Base-by-base conservation (phyloP, 345 rosid genomes). In the Gossypium stocksii region DNA sequence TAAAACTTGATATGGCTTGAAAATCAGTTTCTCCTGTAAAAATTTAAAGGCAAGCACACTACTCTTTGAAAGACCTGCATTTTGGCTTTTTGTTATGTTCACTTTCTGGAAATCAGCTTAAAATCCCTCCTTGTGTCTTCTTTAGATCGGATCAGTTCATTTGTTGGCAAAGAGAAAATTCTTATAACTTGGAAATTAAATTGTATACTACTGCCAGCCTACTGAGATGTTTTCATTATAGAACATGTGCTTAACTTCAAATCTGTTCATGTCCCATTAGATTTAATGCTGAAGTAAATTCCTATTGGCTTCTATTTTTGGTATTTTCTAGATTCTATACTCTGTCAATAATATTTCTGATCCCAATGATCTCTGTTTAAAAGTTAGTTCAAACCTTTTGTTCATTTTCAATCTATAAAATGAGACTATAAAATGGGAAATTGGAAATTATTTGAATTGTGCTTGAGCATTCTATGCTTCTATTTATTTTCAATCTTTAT, bases 401-500 rank as follows among this genome's bases (percentile, higher is more conserved):
- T 43, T 19, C 68, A 20, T 79, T 74, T 25, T 43, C 43, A 3
- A 11, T 20, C 54, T 61, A 60, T 20, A 43, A 76, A 60, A 17
- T 67, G 41, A 34, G 41, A 7, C 53, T 71, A 15, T 52, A 20
- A 59, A 59, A 57, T 9, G 27, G 3, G 56, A 65, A 65, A 46
- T 41, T 58, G 19, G 43, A 51, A 58, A 53, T 16, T 34, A 56
- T 14, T 45, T 72, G 67, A 48, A 23, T 61, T 29, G 27, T 52
- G 38, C 7, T 62, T 73, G 17, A 19, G 13, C 16, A 13, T 25
- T 6, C 15, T 59, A 3, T 61, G 2, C 38, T 49, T 3, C 51
- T 34, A 66, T 72, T 71, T 13, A 45, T 46, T 65, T 52, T 23
- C 52, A 52, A 22, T 62, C 61, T 77, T 51, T 78, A 53, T 76